Percentiles rank a stretch among this genome's conserved stretches.
These are phyloP conservation scores for Larix sibirica DNA, from an alignment of 83 land plant genomes.

Conservation along the genomic window DNA sequence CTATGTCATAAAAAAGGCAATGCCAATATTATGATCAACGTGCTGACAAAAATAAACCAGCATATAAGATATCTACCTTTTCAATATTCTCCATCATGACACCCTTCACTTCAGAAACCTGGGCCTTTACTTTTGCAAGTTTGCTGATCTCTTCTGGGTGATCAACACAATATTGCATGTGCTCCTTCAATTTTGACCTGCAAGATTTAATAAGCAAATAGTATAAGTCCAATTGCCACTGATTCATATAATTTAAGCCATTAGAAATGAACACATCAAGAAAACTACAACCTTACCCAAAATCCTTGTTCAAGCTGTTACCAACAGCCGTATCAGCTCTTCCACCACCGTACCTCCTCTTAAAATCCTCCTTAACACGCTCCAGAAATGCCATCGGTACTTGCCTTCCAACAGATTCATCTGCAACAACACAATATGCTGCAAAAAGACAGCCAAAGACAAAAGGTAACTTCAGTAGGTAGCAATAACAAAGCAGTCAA, in stretches of 20 bases:
- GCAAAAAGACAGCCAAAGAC: constrained; percentile 9
- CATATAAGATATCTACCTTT: constrained; percentile 40
- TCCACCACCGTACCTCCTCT: constrained; percentile 58
- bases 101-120: constrained; percentile 86
- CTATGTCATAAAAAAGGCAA: neutral
- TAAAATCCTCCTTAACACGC: constrained; percentile 65
- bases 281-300: constrained; percentile 35
- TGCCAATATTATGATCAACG: neutral
- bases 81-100: constrained; percentile 92
- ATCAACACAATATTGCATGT: constrained; percentile 74
- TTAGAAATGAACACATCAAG: neutral
- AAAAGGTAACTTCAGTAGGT: neutral
- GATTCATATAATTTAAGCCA: neutral
- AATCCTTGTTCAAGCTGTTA: constrained; percentile 49
- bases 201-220: constrained; percentile 4
- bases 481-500: neutral
- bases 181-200: constrained; percentile 79
- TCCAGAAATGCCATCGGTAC: constrained; percentile 67
- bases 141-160: constrained; percentile 84
- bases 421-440: constrained; percentile 68
- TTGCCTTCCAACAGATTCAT: constrained; percentile 59
- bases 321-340: constrained; percentile 52
- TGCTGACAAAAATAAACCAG: neutral
- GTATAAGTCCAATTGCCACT: neutral
- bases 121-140: constrained; percentile 78